Evolutionary conservation across 768 basidiomycete genomes (phyloP), one percentile per base, ranked within the genome.

Genomic region (Rhodotorula kratochvilovae): DNA sequence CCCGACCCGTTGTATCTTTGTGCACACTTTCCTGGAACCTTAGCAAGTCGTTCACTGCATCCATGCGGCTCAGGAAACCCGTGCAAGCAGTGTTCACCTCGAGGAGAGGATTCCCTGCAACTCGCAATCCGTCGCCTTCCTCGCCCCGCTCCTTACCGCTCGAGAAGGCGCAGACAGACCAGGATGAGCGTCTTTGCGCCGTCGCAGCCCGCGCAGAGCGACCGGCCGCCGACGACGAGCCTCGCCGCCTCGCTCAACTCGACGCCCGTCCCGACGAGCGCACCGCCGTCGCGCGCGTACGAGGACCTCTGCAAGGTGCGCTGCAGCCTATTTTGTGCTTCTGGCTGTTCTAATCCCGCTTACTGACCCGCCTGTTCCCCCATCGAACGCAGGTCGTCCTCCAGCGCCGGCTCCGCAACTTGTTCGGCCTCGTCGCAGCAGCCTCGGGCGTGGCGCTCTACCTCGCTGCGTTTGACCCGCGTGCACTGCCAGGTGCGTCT

Each of bases 361-460:
- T 10, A 21, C 46, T 25, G 7, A 5, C 48, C 43, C 29, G 29
- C 46, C 25, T 2, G 6, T 15, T 4, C 2, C 21, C 21, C 33
- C 21, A 2, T 19, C 29, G 21, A 31, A 11, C 5, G n/a, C 63
- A 74, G 73, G 63, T 74, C 35, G 69, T 74, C 25, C 46, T 74
- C 21, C 51, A 27, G 35, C n/a, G 67, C 36, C 50, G 69, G 25
- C 57, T 35, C 17, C 59, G 63, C 29, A 70, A 74, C 61, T 48
- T 71, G 31, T 50, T 74, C 33, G 33, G 45, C 17, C 23, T 74
- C 19, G 43, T 69, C 5, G 69, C 62, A 8, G 11, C 29, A 10
- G 70, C 70, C 3, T 15, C 55, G 35, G 25, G 35, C 5, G 48
- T 27, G 0, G 56, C 63, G 13, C 69, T 74, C 16, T n/a, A 56